Evolutionary conservation across 768 basidiomycete genomes (phyloP).

Genomic region (Boletus pseudopeckii): DNA sequence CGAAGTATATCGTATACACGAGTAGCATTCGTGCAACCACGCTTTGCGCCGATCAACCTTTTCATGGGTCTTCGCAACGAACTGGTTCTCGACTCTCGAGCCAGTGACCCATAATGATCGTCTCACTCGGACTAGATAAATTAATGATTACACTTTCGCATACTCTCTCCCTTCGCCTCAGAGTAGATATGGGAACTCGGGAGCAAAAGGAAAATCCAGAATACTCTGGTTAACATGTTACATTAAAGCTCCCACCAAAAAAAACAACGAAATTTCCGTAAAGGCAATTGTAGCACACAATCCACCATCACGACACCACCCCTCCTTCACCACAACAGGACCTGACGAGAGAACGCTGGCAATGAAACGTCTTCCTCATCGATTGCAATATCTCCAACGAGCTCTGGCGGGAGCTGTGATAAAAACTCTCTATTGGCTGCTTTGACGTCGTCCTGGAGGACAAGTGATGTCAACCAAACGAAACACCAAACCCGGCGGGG

Average conservation of each 20-base stretch:
- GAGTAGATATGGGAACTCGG: neutral
- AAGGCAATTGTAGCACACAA: neutral
- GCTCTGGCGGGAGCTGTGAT: constrained; percentile 29
- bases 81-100: no score
- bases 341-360: neutral
- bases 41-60: no score
- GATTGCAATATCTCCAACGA: constrained; percentile 24
- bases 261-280: neutral
- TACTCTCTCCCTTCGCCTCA: neutral
- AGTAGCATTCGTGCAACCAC: no score
- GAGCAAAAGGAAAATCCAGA: neutral
- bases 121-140: no score
- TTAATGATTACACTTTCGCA: no score
- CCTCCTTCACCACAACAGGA: neutral
- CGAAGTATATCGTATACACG: no score
- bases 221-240: neutral
- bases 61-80: no score
- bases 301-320: constrained; percentile 16
- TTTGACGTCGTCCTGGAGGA: constrained; percentile 32
- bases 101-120: no score
- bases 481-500: neutral
- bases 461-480: neutral
- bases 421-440: constrained; percentile 37
- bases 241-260: neutral
- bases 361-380: constrained; percentile 9